These are phyloP conservation scores for Rhodomyrtus tomentosa DNA, from an alignment of 345 rosid species.

Conservation along the genomic window DNA sequence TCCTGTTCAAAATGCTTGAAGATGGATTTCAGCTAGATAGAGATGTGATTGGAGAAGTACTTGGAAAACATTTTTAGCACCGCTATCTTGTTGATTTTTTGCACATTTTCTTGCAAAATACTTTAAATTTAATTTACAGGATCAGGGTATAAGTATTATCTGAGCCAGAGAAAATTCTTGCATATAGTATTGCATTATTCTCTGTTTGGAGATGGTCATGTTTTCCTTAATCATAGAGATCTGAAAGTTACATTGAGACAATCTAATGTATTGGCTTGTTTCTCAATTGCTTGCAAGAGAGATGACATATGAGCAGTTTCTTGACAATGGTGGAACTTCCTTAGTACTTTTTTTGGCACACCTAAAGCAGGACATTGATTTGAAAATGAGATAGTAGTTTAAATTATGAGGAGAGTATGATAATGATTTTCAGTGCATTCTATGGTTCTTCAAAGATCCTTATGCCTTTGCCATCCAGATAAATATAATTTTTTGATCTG, in stretches of 20 bases:
- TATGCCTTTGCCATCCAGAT: no score
- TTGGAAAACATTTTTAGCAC: background rate
- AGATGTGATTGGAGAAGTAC: conserved; percentile 15
- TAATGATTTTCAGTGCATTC: no score
- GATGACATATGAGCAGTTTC: background rate
- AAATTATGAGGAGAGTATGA: background rate
- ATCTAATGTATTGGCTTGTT: background rate
- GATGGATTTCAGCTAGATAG: conserved; percentile 33
- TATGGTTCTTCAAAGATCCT: no score
- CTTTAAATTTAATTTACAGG: background rate
- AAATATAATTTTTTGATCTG: background rate
- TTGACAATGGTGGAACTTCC: background rate
- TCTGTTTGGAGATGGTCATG: background rate
- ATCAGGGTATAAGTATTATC: background rate
- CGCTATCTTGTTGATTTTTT: background rate
- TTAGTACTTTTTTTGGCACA: background rate
- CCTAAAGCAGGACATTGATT: background rate
- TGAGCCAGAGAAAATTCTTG: background rate
- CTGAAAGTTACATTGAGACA: background rate
- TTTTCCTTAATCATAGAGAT: background rate
- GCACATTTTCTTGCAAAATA: background rate
- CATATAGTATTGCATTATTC: background rate
- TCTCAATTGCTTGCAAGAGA: background rate
- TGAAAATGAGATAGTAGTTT: background rate
- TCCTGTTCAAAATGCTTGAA: conserved; percentile 40